A percentile compares a stretch with the other conserved stretches of the same genome.
These are phyloP conservation scores for Darksidea phi DNA, from an alignment of 495 filamentous ascomycete genomes.

Conservation along the genomic window DNA sequence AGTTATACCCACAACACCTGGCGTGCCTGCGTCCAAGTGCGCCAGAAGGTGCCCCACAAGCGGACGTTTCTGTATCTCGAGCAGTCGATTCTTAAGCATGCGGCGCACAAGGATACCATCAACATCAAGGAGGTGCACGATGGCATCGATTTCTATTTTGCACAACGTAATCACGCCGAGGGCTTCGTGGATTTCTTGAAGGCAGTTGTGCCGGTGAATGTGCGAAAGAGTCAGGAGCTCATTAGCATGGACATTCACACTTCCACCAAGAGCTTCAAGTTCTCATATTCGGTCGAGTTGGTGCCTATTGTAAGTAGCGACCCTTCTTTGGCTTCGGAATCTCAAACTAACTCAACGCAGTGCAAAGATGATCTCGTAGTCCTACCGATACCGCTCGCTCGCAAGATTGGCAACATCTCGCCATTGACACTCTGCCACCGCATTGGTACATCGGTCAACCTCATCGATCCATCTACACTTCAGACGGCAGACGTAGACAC, in stretches of 20 bases:
- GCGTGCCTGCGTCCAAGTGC: constrained; percentile 83
- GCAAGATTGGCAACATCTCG: constrained; percentile 78
- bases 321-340: background rate
- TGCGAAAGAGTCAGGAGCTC: constrained; percentile 86
- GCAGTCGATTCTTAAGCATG: constrained; percentile 91
- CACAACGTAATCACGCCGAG: constrained; percentile 84
- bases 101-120: constrained; percentile 83
- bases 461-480: constrained; percentile 87
- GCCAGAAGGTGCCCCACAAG: constrained; percentile 97
- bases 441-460: constrained; percentile 84
- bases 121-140: constrained; percentile 95
- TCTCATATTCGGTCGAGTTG: constrained; percentile 79
- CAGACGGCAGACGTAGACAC: constrained; percentile 83
- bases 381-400: constrained; percentile 84
- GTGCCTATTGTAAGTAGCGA: constrained; percentile 61
- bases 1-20: constrained; percentile 93
- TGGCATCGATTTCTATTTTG: constrained; percentile 93
- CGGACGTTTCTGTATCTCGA: constrained; percentile 95
- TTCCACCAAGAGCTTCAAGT: constrained; percentile 85
- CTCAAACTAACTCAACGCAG: constrained; percentile 1
- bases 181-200: constrained; percentile 88
- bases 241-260: constrained; percentile 95
- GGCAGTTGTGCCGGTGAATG: constrained; percentile 71
- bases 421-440: constrained; percentile 80
- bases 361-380: constrained; percentile 93